These are phyloP conservation scores for Podila epigama DNA, from an alignment of 192 early-diverging fungal species.

Conservation along the genomic window DNA sequence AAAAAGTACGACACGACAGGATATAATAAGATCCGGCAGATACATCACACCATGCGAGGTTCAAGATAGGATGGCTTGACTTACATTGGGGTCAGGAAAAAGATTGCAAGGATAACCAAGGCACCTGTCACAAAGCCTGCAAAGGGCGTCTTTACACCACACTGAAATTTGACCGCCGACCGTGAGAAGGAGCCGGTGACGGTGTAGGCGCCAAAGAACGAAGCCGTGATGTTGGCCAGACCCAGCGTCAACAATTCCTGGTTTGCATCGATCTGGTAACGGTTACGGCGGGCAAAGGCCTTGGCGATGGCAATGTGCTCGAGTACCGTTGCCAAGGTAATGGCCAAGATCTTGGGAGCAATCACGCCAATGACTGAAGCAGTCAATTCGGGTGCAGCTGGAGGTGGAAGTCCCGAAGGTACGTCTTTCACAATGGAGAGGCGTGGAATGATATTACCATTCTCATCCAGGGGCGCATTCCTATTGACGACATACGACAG, in stretches of 20 bases:
- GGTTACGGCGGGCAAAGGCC: slow-evolving; percentile 85
- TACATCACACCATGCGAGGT: background rate
- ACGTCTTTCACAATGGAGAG: slow-evolving; percentile 74
- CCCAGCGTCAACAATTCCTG: slow-evolving; percentile 94
- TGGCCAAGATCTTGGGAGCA: slow-evolving; percentile 62
- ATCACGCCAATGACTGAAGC: slow-evolving; percentile 57
- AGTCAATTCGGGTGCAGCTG: slow-evolving; percentile 60
- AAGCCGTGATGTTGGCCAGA: slow-evolving; percentile 81
- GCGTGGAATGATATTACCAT: slow-evolving; percentile 48
- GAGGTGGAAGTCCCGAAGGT: slow-evolving; percentile 75
- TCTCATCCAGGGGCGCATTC: slow-evolving; percentile 13
- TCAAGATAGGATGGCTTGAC: background rate
- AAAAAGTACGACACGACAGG: background rate
- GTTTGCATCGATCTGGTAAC: slow-evolving; percentile 80
- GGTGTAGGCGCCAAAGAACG: slow-evolving; percentile 89
- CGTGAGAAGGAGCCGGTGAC: slow-evolving; percentile 95
- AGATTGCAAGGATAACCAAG: slow-evolving; percentile 85
- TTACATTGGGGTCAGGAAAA: slow-evolving; percentile 73
- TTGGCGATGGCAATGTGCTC: slow-evolving; percentile 95
- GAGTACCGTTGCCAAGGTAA: slow-evolving; percentile 79
- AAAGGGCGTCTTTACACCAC: slow-evolving; percentile 84
- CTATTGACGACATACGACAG: slow-evolving; percentile 75
- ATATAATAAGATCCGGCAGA: background rate
- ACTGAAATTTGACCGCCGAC: slow-evolving; percentile 88
- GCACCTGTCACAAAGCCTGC: slow-evolving; percentile 79